Evolutionary conservation across 2,329 filamentous ascomycete species (phyloP).

Genomic region (Pyricularia pennisetigena): DNA sequence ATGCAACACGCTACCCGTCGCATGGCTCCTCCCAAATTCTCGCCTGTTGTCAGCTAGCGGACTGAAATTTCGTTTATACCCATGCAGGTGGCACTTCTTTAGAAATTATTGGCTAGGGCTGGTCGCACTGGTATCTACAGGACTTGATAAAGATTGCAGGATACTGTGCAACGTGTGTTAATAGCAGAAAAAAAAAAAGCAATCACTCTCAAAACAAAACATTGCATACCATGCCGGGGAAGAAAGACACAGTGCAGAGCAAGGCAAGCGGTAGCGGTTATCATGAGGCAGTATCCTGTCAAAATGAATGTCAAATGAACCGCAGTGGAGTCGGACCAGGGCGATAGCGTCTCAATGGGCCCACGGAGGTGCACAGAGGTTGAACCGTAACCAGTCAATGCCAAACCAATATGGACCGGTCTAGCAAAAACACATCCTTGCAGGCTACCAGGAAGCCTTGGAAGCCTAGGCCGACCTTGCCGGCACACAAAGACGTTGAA

Average conservation of each 20-base stretch:
- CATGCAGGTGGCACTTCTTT: neutral
- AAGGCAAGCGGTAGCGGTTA: neutral
- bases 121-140: neutral
- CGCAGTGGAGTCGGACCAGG: neutral
- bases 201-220: neutral
- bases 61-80: neutral
- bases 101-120: neutral
- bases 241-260: neutral
- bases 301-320: neutral
- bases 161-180: neutral
- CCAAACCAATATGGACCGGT: neutral
- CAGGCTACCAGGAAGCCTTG: neutral
- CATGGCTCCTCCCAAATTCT: neutral
- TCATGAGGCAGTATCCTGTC: neutral
- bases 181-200: neutral
- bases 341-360: neutral
- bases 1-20: neutral
- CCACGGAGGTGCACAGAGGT: neutral
- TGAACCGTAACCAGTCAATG: neutral
- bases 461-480: neutral
- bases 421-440: neutral
- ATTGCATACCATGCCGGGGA: neutral
- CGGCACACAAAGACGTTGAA: neutral
- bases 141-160: neutral
- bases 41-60: neutral